Conservation (phyloP, 202 grass and related monocot genomes). For the Elaeis oleifera region DNA sequence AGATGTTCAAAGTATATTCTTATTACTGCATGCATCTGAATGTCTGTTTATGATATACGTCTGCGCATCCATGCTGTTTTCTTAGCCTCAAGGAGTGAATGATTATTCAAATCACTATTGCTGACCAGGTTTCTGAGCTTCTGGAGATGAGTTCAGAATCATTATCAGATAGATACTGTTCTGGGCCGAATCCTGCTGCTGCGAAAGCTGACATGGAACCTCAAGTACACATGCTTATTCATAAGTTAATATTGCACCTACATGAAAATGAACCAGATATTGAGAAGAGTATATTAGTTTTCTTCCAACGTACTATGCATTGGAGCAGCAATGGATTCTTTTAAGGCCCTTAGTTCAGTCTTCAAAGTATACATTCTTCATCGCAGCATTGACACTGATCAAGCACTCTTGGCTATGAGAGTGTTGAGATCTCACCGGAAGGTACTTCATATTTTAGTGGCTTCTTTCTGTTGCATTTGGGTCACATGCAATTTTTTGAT, state of each 20-base stretch:
- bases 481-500: too few species aligned
- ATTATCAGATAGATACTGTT: conserved; percentile 41
- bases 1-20: too few species aligned
- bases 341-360: conserved; percentile 28
- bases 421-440: conserved; percentile 54
- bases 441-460: conserved; percentile 24
- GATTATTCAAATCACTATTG: background rate
- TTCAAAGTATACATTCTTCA: conserved; percentile 91
- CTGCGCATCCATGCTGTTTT: too few species aligned
- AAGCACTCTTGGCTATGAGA: conserved; percentile 79
- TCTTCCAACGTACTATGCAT: conserved; percentile 79
- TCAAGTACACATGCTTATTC: conserved; percentile 60
- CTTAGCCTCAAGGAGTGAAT: too few species aligned
- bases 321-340: conserved; percentile 85
- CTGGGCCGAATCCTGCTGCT: conserved; percentile 7
- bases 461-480: too few species aligned
- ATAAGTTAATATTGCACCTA: conserved; percentile 61
- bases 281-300: conserved; percentile 89
- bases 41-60: too few species aligned
- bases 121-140: conserved; percentile 48
- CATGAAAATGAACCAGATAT: conserved; percentile 56
- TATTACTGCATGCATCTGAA: too few species aligned
- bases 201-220: conserved; percentile 47
- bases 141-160: conserved; percentile 47
- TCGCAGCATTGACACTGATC: conserved; percentile 74